Base-by-base conservation (phyloP, 371 early-diverging fungal species). In the Apophysomyces variabilis region DNA sequence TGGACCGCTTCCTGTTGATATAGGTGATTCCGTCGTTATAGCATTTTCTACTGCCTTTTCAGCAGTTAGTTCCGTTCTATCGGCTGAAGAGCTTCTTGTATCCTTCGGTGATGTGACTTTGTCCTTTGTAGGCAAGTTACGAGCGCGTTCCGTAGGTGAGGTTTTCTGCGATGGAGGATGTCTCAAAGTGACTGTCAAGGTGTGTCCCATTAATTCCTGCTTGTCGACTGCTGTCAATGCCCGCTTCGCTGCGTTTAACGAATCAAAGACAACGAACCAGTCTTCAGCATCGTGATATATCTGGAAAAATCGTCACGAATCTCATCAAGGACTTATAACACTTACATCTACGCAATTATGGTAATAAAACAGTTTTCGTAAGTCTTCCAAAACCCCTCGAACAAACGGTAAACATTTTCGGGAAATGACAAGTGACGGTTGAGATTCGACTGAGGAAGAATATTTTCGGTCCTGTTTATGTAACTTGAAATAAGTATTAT, bases 251-350 rank as follows among this genome's bases (percentile, higher is more conserved):
- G 80, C 75, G 16, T 72, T 76, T 5, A 78, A 38, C 4, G 87
- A 85, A 44, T 83, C 85, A 61, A 87, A 87, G 1, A 85, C 80
- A 32, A 85, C 77, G 45, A 79, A 77, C 87, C 87, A 87, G 50
- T 85, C 78, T 13, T 82, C 82, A 13, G 79, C 84, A 69, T 87
- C 85, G 14, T 84, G 80, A 26, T 66, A 71, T 36, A 71, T 58
- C 71, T 71, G 56, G 39, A 56, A 16, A 9, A 50, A 21, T 50
- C n/a, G 54, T 50, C 21, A 50, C 21, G 21, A 54, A 26, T 54
- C 6, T 13, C 58, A 47, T 35, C 36, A 57, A 32, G 57, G 4
- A 57, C 4, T 16, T 54, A 58, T 12, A 50, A 50, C 13, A 62
- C 69, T 66, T 63, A 75, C 73, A 73, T 82, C 82, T 36, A 79